Base-by-base conservation (phyloP, 768 basidiomycete genomes). In the Boletus coccyginus region DNA sequence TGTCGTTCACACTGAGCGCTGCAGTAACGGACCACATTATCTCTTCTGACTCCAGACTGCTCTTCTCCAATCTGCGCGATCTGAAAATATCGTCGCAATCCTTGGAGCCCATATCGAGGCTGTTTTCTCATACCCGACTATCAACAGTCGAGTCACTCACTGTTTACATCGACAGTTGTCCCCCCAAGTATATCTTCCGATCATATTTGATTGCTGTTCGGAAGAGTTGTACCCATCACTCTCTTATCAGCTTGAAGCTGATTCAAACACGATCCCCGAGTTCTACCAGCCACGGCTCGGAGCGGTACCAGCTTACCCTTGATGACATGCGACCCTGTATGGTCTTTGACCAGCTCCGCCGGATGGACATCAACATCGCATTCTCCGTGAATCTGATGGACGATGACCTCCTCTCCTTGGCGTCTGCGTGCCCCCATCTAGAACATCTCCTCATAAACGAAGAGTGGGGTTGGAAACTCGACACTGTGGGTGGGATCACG, bases 381-480 rank as follows among this genome's bases (percentile, higher is more conserved):
- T 65, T 52, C 38, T 40, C 40, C 7, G 52, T 67, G 8, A 43
- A 51, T 16, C 39, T 67, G 46, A 38, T 39, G 6, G 58, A 62
- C 17, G 13, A 41, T 5, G 57, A 59, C 50, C 33, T 65, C 21
- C 35, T 62, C 21, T 44, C 48, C 10, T n/a, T 66, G 44, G 60
- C 60, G 0, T 49, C 63, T 12, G 53, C 60, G 4, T 66, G 66
- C 58, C 63, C 63, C 5, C 56, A 38, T 13, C 49, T 67, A 5
- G 49, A 65, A 19, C 17, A 29, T 13, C 53, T 66, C 11, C 40
- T 54, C 50, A 55, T 66, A 11, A 66, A 67, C 29, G 49, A 55
- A 40, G 53, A 60, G 12, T 65, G 55, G 53, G 66, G 66, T 16
- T 67, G 65, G 62, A 53, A 52, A 17, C 17, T n/a, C 38, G 38